phyloP scores from a whole-genome alignment of 257 asterid genomes.

The Solanum dulcamara region DNA sequence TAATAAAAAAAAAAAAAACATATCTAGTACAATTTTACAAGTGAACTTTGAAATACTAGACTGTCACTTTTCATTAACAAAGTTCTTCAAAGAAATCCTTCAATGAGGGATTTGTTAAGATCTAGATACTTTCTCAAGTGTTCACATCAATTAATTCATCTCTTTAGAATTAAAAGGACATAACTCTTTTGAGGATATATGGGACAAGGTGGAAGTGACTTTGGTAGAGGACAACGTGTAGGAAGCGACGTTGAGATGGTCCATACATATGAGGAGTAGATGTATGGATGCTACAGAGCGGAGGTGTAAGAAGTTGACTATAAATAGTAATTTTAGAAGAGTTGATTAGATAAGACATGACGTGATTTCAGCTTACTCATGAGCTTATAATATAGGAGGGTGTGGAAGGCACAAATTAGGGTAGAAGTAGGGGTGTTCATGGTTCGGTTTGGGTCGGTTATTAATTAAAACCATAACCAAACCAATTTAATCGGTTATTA shows the following conservation, averaged over 20 bases:
- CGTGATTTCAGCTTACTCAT: neutral
- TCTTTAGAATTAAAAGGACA: neutral
- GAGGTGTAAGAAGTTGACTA: neutral
- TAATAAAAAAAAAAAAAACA: no score
- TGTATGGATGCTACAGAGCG: neutral
- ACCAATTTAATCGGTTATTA: no score
- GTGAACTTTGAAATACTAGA: neutral
- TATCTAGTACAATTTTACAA: neutral
- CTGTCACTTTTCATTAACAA: no score
- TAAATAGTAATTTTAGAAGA: fast-evolving
- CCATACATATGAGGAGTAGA: neutral
- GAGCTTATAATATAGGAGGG: no score
- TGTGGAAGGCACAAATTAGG: neutral
- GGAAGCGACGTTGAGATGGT: neutral
- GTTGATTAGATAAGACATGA: no score
- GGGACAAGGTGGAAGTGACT: neutral
- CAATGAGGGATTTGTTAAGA: neutral
- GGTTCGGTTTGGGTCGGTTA: no score
- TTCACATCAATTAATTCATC: neutral
- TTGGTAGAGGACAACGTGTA: no score
- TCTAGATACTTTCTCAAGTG: neutral
- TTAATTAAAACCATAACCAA: no score
- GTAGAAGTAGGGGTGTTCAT: no score
- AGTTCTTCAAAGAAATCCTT: neutral
- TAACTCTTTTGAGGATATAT: neutral